Conservation (phyloP, 2,329 filamentous ascomycete genomes). For the Mycosphaerella sp. region DNA sequence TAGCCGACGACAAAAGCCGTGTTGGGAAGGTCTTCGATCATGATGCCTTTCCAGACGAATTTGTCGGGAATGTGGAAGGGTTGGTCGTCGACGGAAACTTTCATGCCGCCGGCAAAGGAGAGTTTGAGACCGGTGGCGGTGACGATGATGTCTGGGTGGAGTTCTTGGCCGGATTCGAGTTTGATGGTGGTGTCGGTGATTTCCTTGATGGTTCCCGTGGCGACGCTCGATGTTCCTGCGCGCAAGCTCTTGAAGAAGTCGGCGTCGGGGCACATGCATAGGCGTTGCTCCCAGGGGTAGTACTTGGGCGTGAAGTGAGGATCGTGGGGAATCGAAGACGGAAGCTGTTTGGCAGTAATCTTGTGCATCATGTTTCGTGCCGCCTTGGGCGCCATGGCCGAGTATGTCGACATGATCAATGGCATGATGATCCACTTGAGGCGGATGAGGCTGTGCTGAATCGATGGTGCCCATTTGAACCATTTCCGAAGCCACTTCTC, state of each 20-base stretch:
- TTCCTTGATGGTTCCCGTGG: conserved; percentile 49
- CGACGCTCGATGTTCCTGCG: conserved; percentile 47
- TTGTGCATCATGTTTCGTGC: conserved; percentile 36
- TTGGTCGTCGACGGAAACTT: conserved; percentile 47
- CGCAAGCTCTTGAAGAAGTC: conserved; percentile 53
- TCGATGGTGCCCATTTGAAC: conserved; percentile 21
- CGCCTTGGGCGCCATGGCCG: conserved; percentile 29
- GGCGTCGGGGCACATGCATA: conserved; percentile 61
- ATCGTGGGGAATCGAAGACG: conserved; percentile 38
- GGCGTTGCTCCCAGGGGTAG: conserved; percentile 60
- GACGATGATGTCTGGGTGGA: conserved; percentile 57
- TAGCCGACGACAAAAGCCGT: conserved; percentile 55
- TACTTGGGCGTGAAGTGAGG: conserved; percentile 43
- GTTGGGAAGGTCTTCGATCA: conserved; percentile 60
- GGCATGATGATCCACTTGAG: conserved; percentile 34
- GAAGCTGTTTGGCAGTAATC: conserved; percentile 42
- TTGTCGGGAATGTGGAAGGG: conserved; percentile 43
- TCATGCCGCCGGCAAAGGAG: conserved; percentile 45
- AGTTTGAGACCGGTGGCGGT: conserved; percentile 59
- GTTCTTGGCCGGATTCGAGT: conserved; percentile 36
- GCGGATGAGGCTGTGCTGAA: conserved; percentile 32
- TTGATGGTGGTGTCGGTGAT: conserved; percentile 47
- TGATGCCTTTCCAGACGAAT: conserved; percentile 55
- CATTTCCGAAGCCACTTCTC: conserved; percentile 24
- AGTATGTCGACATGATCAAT: conserved; percentile 33